Percentiles rank a stretch among this genome's conserved stretches.
phyloP scores from a whole-genome alignment of 2,329 filamentous ascomycete species.

The Aspergillus intermedius region DNA sequence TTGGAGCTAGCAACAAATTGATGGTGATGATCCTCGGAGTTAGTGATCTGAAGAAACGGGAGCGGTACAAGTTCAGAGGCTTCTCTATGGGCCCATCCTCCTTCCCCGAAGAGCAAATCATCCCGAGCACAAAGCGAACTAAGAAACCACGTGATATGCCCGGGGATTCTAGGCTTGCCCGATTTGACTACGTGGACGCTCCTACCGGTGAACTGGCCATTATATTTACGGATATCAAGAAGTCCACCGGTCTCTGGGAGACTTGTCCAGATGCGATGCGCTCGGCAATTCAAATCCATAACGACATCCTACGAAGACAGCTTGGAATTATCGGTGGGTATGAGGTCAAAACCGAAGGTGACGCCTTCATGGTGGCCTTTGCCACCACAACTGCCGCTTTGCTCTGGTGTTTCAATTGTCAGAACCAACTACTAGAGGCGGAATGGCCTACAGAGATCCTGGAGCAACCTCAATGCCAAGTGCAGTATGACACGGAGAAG shows the following conservation, averaged over 20 bases:
- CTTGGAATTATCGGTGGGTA: conserved; percentile 91
- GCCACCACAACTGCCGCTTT: conserved; percentile 90
- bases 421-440: conserved; percentile 78
- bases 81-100: conserved; percentile 77
- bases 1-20: conserved; percentile 87
- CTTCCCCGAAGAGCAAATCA: conserved; percentile 57
- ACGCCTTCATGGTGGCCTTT: conserved; percentile 99
- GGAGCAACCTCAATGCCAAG: conserved; percentile 75
- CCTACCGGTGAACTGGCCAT: conserved; percentile 87
- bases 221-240: conserved; percentile 98
- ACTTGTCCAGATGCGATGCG: conserved; percentile 92
- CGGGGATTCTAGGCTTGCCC: conserved; percentile 79
- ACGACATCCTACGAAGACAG: conserved; percentile 91
- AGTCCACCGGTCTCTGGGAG: conserved; percentile 93
- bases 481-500: conserved; percentile 74
- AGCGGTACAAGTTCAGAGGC: conserved; percentile 66
- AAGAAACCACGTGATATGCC: conserved; percentile 53
- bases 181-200: conserved; percentile 85
- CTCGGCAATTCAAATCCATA: conserved; percentile 94
- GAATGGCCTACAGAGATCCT: conserved; percentile 91
- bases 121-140: conserved; percentile 57
- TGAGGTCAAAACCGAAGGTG: conserved; percentile 98
- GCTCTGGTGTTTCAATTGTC: conserved; percentile 93
- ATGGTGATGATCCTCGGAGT: conserved; percentile 99
- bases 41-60: conserved; percentile 78